Conservation (phyloP, 2,329 filamentous ascomycete genomes). For the Ophiostoma piceae region DNA sequence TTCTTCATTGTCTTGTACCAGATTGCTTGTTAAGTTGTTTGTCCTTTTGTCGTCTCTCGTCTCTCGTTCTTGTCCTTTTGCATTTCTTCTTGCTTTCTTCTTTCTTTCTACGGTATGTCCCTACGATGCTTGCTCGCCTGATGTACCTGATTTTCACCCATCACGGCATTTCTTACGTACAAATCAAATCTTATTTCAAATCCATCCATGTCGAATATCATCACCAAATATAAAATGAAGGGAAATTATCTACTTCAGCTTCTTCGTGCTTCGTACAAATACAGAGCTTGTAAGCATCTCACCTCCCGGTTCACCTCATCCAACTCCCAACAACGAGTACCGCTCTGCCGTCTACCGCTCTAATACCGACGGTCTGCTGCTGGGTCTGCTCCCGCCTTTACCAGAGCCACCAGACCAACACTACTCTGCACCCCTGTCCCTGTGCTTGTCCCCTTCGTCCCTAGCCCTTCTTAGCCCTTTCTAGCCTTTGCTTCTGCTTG, state of each 20-base stretch:
- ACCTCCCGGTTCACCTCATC: neutral
- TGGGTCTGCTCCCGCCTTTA: neutral
- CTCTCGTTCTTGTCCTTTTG: neutral
- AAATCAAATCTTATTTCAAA: constrained; percentile 2
- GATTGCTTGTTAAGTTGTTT: neutral
- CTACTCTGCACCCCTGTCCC: neutral
- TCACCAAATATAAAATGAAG: neutral
- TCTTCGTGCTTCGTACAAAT: no score
- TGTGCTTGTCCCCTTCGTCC: neutral
- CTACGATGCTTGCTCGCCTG: neutral
- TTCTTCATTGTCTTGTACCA: neutral
- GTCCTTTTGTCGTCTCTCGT: neutral
- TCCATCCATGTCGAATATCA: neutral
- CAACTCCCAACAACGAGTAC: neutral
- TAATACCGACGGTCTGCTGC: neutral
- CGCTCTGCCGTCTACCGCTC: neutral
- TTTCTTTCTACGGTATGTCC: neutral
- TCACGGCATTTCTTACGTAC: neutral
- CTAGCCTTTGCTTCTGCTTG: neutral
- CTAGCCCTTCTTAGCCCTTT: neutral
- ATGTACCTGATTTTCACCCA: neutral
- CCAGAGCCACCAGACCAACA: neutral
- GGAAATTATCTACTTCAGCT: neutral
- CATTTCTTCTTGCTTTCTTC: neutral
- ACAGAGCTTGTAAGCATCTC: neutral